Evolutionary conservation across 345 rosid genomes (phyloP).

Genomic region (Brassica nigra): DNA sequence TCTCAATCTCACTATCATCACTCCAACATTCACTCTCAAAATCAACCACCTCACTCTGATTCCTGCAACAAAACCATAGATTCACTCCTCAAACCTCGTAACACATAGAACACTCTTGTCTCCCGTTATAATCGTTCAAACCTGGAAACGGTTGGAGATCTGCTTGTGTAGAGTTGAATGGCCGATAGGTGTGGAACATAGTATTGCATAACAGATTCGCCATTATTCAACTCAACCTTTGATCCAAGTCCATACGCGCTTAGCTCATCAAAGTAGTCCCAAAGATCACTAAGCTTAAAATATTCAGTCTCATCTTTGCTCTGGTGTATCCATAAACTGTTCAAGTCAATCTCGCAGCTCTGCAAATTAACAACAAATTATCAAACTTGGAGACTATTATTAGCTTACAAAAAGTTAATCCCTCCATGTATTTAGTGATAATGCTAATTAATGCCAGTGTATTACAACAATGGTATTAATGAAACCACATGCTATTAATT

Average conservation of each 20-base stretch:
- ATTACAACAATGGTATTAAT: constrained; percentile 7
- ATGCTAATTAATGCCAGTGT: background rate
- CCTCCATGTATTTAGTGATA: constrained; percentile 5
- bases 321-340: constrained; percentile 55
- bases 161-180: constrained; percentile 61
- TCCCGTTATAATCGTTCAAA: constrained; percentile 5
- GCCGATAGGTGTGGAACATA: constrained; percentile 76
- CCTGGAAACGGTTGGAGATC: constrained; percentile 52
- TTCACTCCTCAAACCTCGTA: background rate
- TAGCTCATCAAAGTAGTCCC: constrained; percentile 71
- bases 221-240: constrained; percentile 37
- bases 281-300: constrained; percentile 66
- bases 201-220: constrained; percentile 55
- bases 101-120: background rate
- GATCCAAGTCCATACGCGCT: constrained; percentile 73
- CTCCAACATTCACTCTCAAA: constrained; percentile 65
- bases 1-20: constrained; percentile 62
- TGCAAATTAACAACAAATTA: constrained; percentile 24
- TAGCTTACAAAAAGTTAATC: background rate
- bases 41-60: constrained; percentile 42
- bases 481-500: constrained; percentile 1
- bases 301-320: constrained; percentile 53
- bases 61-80: constrained; percentile 38
- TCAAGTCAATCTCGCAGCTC: constrained; percentile 52
- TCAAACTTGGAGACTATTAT: background rate